These are phyloP conservation scores for Tagetes patula DNA, from an alignment of 129 eudicot genomes.

Conservation along the genomic window DNA sequence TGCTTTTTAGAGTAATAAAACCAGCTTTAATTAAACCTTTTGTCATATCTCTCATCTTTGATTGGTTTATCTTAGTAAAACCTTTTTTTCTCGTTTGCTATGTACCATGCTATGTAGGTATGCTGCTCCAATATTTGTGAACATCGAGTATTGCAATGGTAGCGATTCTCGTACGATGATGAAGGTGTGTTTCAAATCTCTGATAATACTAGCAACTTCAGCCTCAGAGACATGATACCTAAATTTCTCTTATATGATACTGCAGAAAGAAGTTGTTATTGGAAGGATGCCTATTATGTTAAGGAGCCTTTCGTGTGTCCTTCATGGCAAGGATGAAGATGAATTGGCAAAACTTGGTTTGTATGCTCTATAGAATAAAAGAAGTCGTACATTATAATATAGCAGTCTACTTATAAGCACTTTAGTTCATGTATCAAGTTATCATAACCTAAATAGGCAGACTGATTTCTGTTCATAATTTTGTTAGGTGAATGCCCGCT, in stretches of 20 bases:
- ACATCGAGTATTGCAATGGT: conserved; percentile 56
- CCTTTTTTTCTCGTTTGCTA: background rate
- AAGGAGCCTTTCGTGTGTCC: conserved; percentile 65
- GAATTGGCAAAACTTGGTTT: conserved; percentile 77
- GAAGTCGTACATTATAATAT: background rate
- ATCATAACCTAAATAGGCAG: background rate
- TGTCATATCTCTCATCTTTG: too few species aligned
- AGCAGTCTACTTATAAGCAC: conserved; percentile 4
- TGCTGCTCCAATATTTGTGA: conserved; percentile 82
- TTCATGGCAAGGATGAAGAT: conserved; percentile 81
- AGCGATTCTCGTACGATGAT: conserved; percentile 34
- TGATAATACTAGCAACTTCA: conserved; percentile 25
- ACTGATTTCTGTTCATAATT: conserved; percentile 8
- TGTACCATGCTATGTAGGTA: conserved; percentile 42
- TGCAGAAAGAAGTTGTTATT: conserved; percentile 62
- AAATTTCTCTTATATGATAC: conserved; percentile 7
- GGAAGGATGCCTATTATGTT: conserved; percentile 96
- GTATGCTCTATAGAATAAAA: conserved; percentile 11
- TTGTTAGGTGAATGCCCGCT: conserved; percentile 93
- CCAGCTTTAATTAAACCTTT: too few species aligned
- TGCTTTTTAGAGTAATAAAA: too few species aligned
- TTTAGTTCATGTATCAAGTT: background rate
- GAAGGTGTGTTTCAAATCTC: conserved; percentile 32
- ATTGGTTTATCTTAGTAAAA: background rate
- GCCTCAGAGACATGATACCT: conserved; percentile 19